Evolutionary conservation across 495 filamentous ascomycete genomes (phyloP).

Genomic region (Podospora pseudoanserina): DNA sequence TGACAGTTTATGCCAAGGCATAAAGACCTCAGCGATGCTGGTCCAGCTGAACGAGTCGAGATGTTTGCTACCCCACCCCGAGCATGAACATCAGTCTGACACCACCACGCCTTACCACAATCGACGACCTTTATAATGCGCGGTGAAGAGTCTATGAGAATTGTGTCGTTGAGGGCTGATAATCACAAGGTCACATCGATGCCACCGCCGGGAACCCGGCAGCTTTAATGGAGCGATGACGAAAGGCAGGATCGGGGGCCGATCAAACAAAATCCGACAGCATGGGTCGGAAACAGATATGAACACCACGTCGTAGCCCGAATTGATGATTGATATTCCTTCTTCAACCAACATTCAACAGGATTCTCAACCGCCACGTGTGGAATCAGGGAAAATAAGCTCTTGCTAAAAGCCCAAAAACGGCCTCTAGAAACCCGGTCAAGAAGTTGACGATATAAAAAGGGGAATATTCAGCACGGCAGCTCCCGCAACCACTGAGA

Average conservation of each 20-base stretch:
- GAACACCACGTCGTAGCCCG: background rate
- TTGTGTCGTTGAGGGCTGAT: background rate
- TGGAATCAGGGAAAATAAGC: background rate
- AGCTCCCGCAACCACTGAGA: background rate
- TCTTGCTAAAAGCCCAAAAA: background rate
- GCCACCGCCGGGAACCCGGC: background rate
- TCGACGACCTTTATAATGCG: background rate
- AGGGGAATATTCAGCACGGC: no score
- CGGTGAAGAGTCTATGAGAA: background rate
- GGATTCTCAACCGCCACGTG: background rate
- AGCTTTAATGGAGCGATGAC: background rate
- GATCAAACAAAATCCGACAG: constrained; percentile 7
- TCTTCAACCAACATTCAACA: background rate
- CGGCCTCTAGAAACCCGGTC: no score
- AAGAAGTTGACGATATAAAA: no score
- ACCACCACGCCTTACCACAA: background rate
- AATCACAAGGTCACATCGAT: background rate
- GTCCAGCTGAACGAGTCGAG: background rate
- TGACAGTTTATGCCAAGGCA: background rate
- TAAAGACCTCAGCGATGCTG: background rate
- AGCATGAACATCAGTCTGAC: background rate
- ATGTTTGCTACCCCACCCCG: background rate
- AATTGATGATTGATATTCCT: no score
- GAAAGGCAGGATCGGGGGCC: background rate
- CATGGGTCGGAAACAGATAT: background rate